phyloP scores from a whole-genome alignment of 1,284 basidiomycete species.

The Sporisorium sorghi region DNA sequence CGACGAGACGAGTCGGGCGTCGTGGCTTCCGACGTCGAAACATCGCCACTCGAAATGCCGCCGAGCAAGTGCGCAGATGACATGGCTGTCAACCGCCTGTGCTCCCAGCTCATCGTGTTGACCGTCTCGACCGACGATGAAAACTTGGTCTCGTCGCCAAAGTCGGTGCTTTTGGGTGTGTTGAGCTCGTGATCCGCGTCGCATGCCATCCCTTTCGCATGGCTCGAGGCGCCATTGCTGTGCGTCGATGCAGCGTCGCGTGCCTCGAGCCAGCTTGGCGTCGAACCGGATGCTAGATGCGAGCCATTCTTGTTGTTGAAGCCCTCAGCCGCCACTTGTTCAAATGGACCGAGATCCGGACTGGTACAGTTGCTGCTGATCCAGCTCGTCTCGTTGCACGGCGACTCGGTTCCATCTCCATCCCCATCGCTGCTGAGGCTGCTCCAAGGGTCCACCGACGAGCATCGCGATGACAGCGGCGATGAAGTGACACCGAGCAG shows the following conservation, averaged over 20 bases:
- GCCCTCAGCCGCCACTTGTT: constrained; percentile 25
- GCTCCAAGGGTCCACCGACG: constrained; percentile 55
- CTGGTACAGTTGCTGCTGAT: constrained; percentile 58
- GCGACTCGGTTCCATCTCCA: constrained; percentile 45
- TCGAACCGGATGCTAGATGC: constrained; percentile 4
- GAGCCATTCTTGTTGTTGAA: constrained; percentile 19
- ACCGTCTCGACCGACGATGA: constrained; percentile 49
- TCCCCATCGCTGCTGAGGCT: constrained; percentile 54
- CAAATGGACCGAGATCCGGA: constrained; percentile 44
- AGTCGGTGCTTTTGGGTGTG: constrained; percentile 31
- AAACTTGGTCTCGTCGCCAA: constrained; percentile 30
- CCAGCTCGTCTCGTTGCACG: constrained; percentile 52
- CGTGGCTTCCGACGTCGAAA: constrained; percentile 39
- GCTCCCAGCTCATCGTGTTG: constrained; percentile 30
- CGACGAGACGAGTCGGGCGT: constrained; percentile 49
- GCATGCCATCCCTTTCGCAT: background rate
- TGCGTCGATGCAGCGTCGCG: constrained; percentile 10
- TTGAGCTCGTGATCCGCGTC: constrained; percentile 28
- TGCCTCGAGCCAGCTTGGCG: constrained; percentile 11
- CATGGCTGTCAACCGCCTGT: constrained; percentile 12
- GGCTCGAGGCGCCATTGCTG: constrained; percentile 3
- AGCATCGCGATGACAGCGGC: constrained; percentile 54
- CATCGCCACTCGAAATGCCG: constrained; percentile 33
- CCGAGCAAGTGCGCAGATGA: constrained; percentile 8
- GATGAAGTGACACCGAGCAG: constrained; percentile 35